Base-by-base conservation (phyloP, 495 filamentous ascomycete species). In the Stereocaulon alpinum region DNA sequence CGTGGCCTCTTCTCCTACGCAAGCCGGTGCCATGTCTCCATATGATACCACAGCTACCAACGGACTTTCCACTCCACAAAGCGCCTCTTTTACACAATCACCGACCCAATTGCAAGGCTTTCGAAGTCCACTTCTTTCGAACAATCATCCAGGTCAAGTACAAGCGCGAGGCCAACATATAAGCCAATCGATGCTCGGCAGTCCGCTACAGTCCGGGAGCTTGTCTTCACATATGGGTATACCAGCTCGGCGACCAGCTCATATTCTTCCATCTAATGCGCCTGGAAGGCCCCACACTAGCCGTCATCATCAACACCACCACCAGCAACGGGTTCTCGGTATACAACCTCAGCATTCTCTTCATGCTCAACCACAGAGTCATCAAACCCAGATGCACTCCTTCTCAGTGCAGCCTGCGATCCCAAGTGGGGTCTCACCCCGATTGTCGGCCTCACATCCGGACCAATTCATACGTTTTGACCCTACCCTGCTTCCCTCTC, bases 401-500 rank as follows among this genome's bases (percentile, higher is more conserved):
- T 43, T 55, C 4, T 14, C 34, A 20, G 20, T 24, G 37, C 52
- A 42, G 37, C 20, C 29, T 22, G 29, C 49, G 49, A 29, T 52
- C 49, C 49, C n/a, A 12, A 20, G 7, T 6, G 34, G 34, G 34
- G 34, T 12, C 34, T 37, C 29, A 37, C 27, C n/a, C 11, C n/a
- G 40, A 22, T 22, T 20, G 14, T 43, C 52, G 27, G 14, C 14
- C 1, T 1, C 24, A 40, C n/a, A 12, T 24, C 37, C 11, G 4
- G 22, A 27, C 0, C 52, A 22, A 24, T 60, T 60, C 48, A 54
- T 60, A 45, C 49, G 40, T 22, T 37, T 48, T 11, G 41, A 60
- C 48, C 12, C 58, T 37, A 12, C 24, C 22, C 24, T 43, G 18
- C 20, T 42, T 27, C 68, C 67, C 0, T 66, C 71, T 29, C 77